A percentile compares a stretch with the other conserved stretches of the same genome.
phyloP scores from a whole-genome alignment of 352 stramenopile species.

The Phytophthora uliginosa region DNA sequence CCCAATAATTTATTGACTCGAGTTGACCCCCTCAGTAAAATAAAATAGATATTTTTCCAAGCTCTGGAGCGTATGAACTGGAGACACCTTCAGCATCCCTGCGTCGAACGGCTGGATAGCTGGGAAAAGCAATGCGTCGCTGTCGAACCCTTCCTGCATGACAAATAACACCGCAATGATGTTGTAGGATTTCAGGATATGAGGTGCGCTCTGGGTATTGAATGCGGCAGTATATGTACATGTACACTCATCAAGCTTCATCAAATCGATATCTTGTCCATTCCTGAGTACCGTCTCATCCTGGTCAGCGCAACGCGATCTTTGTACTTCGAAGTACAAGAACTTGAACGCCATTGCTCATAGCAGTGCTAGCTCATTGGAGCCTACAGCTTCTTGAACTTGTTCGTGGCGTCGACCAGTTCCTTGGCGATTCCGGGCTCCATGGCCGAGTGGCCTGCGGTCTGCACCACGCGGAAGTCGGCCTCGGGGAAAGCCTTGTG shows the following conservation, averaged over 20 bases:
- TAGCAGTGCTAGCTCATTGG: neutral
- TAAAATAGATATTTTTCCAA: too few species aligned
- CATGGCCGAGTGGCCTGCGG: slow-evolving; percentile 79
- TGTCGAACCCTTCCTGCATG: slow-evolving; percentile 16
- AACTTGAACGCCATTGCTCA: neutral
- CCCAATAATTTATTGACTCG: too few species aligned
- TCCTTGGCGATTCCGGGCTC: slow-evolving; percentile 82
- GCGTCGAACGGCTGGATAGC: slow-evolving; percentile 72
- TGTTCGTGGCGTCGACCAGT: slow-evolving; percentile 78
- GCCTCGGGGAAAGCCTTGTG: slow-evolving; percentile 81
- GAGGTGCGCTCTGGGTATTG: slow-evolving; percentile 2
- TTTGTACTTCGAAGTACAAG: slow-evolving; percentile 2
- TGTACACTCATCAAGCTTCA: slow-evolving; percentile 1
- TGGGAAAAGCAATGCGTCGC: slow-evolving; percentile 75
- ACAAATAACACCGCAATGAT: neutral
- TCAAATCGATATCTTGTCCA: slow-evolving; percentile 5
- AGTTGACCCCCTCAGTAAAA: too few species aligned
- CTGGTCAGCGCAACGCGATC: slow-evolving; percentile 3
- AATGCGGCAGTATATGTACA: neutral
- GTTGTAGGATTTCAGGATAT: neutral
- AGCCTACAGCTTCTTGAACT: slow-evolving; percentile 60
- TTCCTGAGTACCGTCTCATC: neutral
- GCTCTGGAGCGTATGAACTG: neutral
- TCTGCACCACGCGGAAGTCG: slow-evolving; percentile 81
- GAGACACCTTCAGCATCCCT: slow-evolving; percentile 59